A percentile compares a stretch with the other conserved stretches of the same genome.
These are phyloP conservation scores for Rhizopus sp. DNA, from an alignment of 371 early-diverging fungal species.

Conservation along the genomic window DNA sequence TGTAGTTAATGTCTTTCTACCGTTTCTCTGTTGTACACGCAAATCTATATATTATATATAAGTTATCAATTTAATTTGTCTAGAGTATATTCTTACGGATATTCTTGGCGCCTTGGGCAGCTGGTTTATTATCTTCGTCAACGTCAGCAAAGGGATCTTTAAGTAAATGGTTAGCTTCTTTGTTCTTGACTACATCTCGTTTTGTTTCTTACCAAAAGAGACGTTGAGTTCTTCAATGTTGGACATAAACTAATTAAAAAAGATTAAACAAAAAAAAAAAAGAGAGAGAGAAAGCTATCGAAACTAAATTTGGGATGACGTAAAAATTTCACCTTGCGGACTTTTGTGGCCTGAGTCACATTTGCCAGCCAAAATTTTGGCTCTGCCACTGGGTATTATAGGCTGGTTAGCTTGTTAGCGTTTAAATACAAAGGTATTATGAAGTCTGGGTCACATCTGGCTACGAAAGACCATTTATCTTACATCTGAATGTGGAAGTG, in stretches of 20 bases:
- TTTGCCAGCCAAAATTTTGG: too few species aligned
- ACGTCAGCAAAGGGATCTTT: conserved; percentile 83
- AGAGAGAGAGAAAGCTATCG: neutral
- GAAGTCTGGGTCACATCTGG: too few species aligned
- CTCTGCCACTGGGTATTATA: too few species aligned
- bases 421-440: too few species aligned
- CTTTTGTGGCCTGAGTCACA: too few species aligned
- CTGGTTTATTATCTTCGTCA: conserved; percentile 61
- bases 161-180: neutral
- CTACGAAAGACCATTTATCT: too few species aligned
- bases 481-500: too few species aligned
- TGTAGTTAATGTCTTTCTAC: conserved; percentile 95
- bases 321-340: too few species aligned
- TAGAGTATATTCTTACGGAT: conserved; percentile 62
- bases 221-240: conserved; percentile 38
- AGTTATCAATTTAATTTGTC: neutral
- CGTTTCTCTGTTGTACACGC: conserved; percentile 96
- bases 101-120: conserved; percentile 51
- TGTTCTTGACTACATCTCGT: neutral
- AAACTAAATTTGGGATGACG: too few species aligned
- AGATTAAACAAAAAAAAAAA: neutral
- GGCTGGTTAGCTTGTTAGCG: too few species aligned
- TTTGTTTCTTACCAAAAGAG: conserved; percentile 27
- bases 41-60: conserved; percentile 62
- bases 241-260: conserved; percentile 29